Conservation (phyloP, 75 land plant species). For the Chamaecyparis obtusa region DNA sequence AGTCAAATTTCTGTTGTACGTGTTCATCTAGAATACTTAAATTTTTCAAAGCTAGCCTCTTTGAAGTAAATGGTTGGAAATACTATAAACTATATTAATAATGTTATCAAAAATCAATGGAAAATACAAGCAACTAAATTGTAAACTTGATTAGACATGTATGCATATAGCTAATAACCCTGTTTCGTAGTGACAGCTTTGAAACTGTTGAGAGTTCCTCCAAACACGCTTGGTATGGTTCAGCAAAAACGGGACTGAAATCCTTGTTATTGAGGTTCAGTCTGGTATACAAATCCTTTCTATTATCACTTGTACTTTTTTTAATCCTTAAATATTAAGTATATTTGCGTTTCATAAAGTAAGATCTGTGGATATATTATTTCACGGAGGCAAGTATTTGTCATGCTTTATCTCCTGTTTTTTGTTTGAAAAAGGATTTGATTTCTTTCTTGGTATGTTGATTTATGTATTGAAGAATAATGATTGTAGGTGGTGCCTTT, state of each 20-base stretch:
- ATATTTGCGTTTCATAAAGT: not conserved
- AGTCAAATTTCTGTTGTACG: not conserved
- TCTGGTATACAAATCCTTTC: not conserved
- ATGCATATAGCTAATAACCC: not conserved
- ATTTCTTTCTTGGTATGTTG: not conserved
- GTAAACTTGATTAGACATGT: not conserved
- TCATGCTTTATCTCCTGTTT: not conserved
- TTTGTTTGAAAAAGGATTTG: not conserved
- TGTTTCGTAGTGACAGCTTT: not conserved
- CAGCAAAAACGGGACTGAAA: not conserved
- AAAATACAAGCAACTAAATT: not conserved
- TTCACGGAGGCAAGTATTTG: not conserved
- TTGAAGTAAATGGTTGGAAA: not conserved
- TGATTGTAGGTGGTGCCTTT: not conserved
- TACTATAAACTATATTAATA: not conserved
- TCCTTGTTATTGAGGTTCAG: not conserved
- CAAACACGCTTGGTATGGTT: not conserved
- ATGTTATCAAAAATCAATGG: not conserved
- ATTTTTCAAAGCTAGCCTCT: not conserved
- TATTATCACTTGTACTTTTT: not conserved
- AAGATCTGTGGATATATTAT: no score
- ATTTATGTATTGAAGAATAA: not conserved
- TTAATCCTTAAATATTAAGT: not conserved
- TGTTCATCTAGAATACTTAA: not conserved
- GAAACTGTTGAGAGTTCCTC: not conserved